Percentiles rank a stretch among this genome's conserved stretches.
Evolutionary conservation across 352 stramenopile species (phyloP).

Genomic region (Phytophthora syringae): DNA sequence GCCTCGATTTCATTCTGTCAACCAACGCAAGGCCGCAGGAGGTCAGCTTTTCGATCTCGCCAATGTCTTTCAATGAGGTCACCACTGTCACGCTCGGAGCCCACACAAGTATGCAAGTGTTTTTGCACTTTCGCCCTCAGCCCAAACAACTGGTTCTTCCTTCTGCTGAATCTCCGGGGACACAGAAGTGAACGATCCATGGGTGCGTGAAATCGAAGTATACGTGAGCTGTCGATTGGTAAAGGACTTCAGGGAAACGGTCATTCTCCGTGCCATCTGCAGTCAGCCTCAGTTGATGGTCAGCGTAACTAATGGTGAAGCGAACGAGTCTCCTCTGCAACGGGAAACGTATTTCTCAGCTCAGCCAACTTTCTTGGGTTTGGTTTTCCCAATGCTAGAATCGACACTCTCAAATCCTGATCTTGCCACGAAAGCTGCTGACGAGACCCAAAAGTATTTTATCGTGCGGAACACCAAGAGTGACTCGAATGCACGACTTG

Average conservation of each 20-base stretch:
- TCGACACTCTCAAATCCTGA: slow-evolving; percentile 54
- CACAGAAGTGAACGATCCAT: slow-evolving; percentile 49
- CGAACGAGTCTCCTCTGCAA: slow-evolving; percentile 41
- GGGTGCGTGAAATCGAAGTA: slow-evolving; percentile 86
- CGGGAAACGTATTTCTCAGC: slow-evolving; percentile 43
- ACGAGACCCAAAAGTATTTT: slow-evolving; percentile 71
- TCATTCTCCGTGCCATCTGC: slow-evolving; percentile 79
- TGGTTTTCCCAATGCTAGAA: slow-evolving; percentile 85
- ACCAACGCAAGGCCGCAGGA: slow-evolving; percentile 83
- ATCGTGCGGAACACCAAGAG: slow-evolving; percentile 80
- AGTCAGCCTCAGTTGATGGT: slow-evolving; percentile 82
- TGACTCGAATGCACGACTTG: slow-evolving; percentile 70
- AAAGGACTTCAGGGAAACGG: slow-evolving; percentile 89
- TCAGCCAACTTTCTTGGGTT: slow-evolving; percentile 80
- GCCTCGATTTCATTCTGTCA: slow-evolving; percentile 87
- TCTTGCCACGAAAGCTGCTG: slow-evolving; percentile 31
- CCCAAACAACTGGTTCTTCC: slow-evolving; percentile 39
- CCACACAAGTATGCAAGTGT: slow-evolving; percentile 80
- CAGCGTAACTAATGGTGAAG: slow-evolving; percentile 57
- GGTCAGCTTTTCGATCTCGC: slow-evolving; percentile 84
- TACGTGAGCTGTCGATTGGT: slow-evolving; percentile 90
- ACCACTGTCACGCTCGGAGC: slow-evolving; percentile 76
- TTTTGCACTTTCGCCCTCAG: slow-evolving; percentile 86
- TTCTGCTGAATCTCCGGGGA: slow-evolving; percentile 16
- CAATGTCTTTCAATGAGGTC: slow-evolving; percentile 86